These are phyloP conservation scores for Pelargonium exstipulatum DNA, from an alignment of 441 rosid species.

Conservation along the genomic window DNA sequence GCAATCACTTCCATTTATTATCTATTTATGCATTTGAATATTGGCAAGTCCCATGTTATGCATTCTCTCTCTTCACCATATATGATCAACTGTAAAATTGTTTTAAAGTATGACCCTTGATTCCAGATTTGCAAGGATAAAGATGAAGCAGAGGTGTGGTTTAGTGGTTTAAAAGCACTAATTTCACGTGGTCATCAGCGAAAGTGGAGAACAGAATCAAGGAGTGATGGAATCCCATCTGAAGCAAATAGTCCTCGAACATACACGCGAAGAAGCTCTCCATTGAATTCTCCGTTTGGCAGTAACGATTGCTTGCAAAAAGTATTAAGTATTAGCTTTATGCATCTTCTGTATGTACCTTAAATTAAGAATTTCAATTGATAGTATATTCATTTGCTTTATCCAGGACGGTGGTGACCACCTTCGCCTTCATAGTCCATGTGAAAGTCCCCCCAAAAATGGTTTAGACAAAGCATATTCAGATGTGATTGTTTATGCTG, in stretches of 20 bases:
- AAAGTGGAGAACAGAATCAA: constrained; percentile 78
- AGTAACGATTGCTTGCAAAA: constrained; percentile 80
- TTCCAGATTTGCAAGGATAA: constrained; percentile 86
- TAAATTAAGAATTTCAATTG: constrained; percentile 13
- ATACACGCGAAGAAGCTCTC: constrained; percentile 87
- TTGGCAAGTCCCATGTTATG: too few relatives aligned
- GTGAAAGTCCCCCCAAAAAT: constrained; percentile 84
- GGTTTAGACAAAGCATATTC: constrained; percentile 76
- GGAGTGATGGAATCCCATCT: constrained; percentile 88
- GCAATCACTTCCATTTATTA: constrained; percentile 5
- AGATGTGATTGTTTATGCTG: constrained; percentile 58
- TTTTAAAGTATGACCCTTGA: constrained; percentile 20
- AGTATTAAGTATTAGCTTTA: constrained; percentile 35
- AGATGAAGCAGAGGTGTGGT: constrained; percentile 98
- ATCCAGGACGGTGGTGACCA: constrained; percentile 71
- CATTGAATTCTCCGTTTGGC: constrained; percentile 84
- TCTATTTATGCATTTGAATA: not conserved
- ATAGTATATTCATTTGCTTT: constrained; percentile 17
- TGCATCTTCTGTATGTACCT: constrained; percentile 13
- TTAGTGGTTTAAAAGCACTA: constrained; percentile 92
- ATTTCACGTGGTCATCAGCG: constrained; percentile 67
- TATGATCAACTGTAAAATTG: constrained; percentile 13
- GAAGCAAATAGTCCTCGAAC: constrained; percentile 92
- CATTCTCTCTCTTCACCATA: constrained; percentile 10
- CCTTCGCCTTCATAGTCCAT: constrained; percentile 71